Conservation (phyloP, 371 early-diverging fungal genomes). For the Actinomortierella ambigua region DNA sequence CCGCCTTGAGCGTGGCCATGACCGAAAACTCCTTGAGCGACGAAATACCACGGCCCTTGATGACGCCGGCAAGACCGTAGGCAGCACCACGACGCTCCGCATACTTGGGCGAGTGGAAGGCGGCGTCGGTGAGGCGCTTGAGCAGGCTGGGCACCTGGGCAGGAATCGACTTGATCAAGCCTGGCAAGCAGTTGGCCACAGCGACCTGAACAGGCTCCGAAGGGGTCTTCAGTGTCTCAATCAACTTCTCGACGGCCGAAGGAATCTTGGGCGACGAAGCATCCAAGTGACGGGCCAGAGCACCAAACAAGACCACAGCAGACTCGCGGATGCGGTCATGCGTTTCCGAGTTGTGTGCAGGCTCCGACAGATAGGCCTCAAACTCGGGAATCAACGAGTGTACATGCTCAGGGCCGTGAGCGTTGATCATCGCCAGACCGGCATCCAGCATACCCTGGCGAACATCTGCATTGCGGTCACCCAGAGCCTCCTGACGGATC, state of each 20-base stretch:
- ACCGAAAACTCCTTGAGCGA: conserved; percentile 85
- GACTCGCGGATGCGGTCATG: conserved; percentile 88
- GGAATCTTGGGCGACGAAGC: conserved; percentile 75
- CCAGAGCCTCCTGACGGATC: conserved; percentile 83
- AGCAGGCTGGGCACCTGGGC: conserved; percentile 68
- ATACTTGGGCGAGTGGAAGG: conserved; percentile 80
- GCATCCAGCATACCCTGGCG: conserved; percentile 88
- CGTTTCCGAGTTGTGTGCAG: conserved; percentile 62
- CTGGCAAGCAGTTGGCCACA: conserved; percentile 93
- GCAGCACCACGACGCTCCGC: conserved; percentile 94
- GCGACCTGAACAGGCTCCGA: conserved; percentile 95
- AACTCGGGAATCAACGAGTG: conserved; percentile 74
- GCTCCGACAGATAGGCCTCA: conserved; percentile 74
- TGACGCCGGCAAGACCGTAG: conserved; percentile 95
- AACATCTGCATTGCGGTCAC: conserved; percentile 83
- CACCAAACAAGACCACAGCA: conserved; percentile 92
- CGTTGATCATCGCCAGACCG: conserved; percentile 77
- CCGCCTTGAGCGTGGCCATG: conserved; percentile 82
- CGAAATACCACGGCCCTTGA: conserved; percentile 91
- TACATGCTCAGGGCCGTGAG: conserved; percentile 74
- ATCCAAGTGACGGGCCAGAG: conserved; percentile 86
- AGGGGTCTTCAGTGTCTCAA: conserved; percentile 92
- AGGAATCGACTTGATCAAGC: conserved; percentile 79
- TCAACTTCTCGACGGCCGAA: conserved; percentile 81
- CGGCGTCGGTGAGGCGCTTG: conserved; percentile 67